Percentiles rank a stretch among this genome's conserved stretches.
Evolutionary conservation across 805 yeast genomes (phyloP).

Genomic region (Pichia occidentalis): DNA sequence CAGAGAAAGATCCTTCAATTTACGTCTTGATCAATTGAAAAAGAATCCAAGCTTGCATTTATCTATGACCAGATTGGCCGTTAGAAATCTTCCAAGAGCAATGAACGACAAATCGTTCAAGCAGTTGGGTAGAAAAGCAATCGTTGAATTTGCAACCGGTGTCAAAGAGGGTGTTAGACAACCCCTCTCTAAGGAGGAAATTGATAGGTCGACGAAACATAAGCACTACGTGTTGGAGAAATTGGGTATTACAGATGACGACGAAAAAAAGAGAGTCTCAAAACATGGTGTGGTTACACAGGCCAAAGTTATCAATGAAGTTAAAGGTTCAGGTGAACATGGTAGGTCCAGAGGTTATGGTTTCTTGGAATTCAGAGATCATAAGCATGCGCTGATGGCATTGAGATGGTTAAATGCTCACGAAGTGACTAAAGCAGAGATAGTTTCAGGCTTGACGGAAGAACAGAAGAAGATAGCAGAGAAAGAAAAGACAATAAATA

Average conservation of each 20-base stretch:
- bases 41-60: conserved; percentile 88
- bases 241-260: conserved; percentile 33
- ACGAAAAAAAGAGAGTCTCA: conserved; percentile 50
- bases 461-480: conserved; percentile 56
- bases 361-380: conserved; percentile 88
- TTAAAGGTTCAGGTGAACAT: conserved; percentile 75
- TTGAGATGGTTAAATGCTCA: conserved; percentile 96
- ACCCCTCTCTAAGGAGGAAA: conserved; percentile 83
- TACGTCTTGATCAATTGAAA: conserved; percentile 83
- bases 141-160: conserved; percentile 89
- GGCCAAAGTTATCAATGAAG: conserved; percentile 88
- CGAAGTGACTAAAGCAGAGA: conserved; percentile 65
- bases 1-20: conserved; percentile 78
- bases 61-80: conserved; percentile 91
- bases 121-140: conserved; percentile 89
- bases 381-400: conserved; percentile 89
- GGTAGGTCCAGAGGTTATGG: conserved; percentile 98
- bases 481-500: conserved; percentile 43
- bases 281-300: conserved; percentile 89
- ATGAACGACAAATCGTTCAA: conserved; percentile 85
- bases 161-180: conserved; percentile 71
- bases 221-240: conserved; percentile 36
- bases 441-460: conserved; percentile 60
- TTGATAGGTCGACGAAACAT: conserved; percentile 66
- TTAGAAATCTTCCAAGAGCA: conserved; percentile 88